Evolutionary conservation across 2,329 filamentous ascomycete species (phyloP).

Genomic region (Aspergillus sp.): DNA sequence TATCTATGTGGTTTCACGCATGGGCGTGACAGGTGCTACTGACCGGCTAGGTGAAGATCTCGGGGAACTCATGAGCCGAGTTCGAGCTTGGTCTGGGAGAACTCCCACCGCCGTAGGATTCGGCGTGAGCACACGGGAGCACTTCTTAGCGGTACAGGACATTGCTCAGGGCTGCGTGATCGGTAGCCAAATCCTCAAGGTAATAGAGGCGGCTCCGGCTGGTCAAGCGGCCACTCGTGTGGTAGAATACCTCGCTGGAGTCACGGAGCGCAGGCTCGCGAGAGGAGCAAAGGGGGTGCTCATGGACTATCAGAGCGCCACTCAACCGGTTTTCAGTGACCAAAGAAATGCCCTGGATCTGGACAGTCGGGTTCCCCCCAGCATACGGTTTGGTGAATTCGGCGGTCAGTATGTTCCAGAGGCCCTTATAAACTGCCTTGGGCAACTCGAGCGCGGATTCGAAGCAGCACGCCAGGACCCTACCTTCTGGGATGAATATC

Average conservation of each 20-base stretch:
- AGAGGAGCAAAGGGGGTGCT: too few relatives aligned
- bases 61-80: slow-evolving; percentile 72
- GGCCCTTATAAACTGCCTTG: slow-evolving; percentile 91
- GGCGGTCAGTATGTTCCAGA: slow-evolving; percentile 96
- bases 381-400: slow-evolving; percentile 46
- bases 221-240: slow-evolving; percentile 46
- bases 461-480: slow-evolving; percentile 79
- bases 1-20: slow-evolving; percentile 93
- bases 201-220: slow-evolving; percentile 63
- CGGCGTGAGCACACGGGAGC: slow-evolving; percentile 87
- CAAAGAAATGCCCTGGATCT: too few relatives aligned
- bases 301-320: too few relatives aligned
- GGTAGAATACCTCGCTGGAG: too few relatives aligned
- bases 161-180: slow-evolving; percentile 92
- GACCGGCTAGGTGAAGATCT: slow-evolving; percentile 61
- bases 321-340: too few relatives aligned
- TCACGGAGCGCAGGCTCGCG: too few relatives aligned
- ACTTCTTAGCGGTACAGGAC: slow-evolving; percentile 77
- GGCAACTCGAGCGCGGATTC: slow-evolving; percentile 84
- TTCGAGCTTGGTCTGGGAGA: slow-evolving; percentile 84
- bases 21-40: slow-evolving; percentile 83
- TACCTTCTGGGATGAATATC: slow-evolving; percentile 91
- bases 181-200: slow-evolving; percentile 85
- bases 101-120: slow-evolving; percentile 88
- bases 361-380: slow-evolving; percentile 60